phyloP scores from a whole-genome alignment of 1,284 basidiomycete species.

The Heterobasidion occidentale region DNA sequence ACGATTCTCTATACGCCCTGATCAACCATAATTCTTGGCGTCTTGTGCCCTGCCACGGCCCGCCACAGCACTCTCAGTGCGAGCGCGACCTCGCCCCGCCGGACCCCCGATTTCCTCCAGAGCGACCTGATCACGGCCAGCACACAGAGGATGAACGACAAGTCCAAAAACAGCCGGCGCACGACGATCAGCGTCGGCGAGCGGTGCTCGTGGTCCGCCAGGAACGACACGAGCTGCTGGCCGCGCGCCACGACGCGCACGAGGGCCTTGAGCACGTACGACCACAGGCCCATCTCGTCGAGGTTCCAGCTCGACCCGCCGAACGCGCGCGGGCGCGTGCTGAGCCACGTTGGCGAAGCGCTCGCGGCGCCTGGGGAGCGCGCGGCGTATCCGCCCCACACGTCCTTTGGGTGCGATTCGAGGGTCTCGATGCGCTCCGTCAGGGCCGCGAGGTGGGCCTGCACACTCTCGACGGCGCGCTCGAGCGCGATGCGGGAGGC shows the following conservation, averaged over 20 bases:
- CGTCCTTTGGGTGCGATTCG: constrained; percentile 30
- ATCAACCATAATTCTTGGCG: constrained; percentile 39
- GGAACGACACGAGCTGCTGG: constrained; percentile 42
- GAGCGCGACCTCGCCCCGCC: constrained; percentile 55
- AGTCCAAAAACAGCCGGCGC: constrained; percentile 64
- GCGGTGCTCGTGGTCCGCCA: constrained; percentile 45
- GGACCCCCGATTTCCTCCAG: constrained; percentile 64
- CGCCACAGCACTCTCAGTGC: constrained; percentile 62
- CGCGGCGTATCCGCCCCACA: constrained; percentile 3
- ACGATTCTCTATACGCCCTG: constrained; percentile 27
- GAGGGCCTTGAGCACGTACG: constrained; percentile 58
- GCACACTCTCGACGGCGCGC: constrained; percentile 74
- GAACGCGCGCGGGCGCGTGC: constrained; percentile 31
- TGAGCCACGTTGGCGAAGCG: constrained; percentile 18
- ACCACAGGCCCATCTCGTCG: constrained; percentile 76
- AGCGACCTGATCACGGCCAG: constrained; percentile 42
- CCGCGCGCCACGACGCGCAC: constrained; percentile 38
- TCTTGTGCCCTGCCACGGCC: constrained; percentile 56
- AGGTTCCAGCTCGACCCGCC: constrained; percentile 45
- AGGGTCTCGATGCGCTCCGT: constrained; percentile 80
- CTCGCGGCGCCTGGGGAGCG: constrained; percentile 21
- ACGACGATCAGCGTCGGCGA: constrained; percentile 60
- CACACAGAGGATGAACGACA: constrained; percentile 60
- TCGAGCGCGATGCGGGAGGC: constrained; percentile 38
- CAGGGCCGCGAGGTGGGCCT: constrained; percentile 84